Evolutionary conservation across 2,329 filamentous ascomycete genomes (phyloP).

Genomic region (Tolypocladium inflatum): DNA sequence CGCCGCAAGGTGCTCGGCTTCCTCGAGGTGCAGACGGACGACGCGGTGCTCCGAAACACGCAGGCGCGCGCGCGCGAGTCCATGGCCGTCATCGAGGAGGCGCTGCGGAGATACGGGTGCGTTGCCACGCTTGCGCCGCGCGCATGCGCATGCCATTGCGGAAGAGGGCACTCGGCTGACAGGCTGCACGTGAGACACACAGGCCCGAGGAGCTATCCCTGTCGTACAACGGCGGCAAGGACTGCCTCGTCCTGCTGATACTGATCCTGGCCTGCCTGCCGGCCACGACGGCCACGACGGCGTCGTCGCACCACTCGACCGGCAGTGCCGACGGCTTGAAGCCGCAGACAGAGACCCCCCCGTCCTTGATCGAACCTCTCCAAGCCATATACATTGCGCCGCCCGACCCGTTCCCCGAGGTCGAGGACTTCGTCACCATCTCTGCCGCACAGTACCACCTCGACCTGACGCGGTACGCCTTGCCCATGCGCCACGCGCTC

Average conservation of each 20-base stretch:
- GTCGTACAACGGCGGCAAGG: slow-evolving; percentile 96
- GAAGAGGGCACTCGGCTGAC: slow-evolving; percentile 6
- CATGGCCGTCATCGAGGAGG: slow-evolving; percentile 64
- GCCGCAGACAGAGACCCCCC: slow-evolving; percentile 1
- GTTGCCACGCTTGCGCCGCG: slow-evolving; percentile 14
- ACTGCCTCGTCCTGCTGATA: slow-evolving; percentile 87
- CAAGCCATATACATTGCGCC: slow-evolving; percentile 87
- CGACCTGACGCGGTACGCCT: slow-evolving; percentile 61
- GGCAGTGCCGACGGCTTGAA: background rate
- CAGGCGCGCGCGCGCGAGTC: slow-evolving; percentile 68
- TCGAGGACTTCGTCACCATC: slow-evolving; percentile 70
- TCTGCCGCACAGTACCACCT: slow-evolving; percentile 65
- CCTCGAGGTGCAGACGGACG: slow-evolving; percentile 46
- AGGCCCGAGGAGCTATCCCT: slow-evolving; percentile 74
- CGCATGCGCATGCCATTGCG: background rate
- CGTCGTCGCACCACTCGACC: slow-evolving; percentile 11
- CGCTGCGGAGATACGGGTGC: slow-evolving; percentile 66
- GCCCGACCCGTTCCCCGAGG: slow-evolving; percentile 71
- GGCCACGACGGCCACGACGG: slow-evolving; percentile 20
- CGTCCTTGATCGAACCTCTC: slow-evolving; percentile 36
- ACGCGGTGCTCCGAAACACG: slow-evolving; percentile 49
- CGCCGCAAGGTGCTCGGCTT: slow-evolving; percentile 55
- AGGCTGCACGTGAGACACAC: slow-evolving; percentile 1
- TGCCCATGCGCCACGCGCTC: slow-evolving; percentile 76
- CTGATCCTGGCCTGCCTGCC: slow-evolving; percentile 65